phyloP scores from a whole-genome alignment of 2,329 filamentous ascomycete species.

The Aspergillus ochraceoroseus region DNA sequence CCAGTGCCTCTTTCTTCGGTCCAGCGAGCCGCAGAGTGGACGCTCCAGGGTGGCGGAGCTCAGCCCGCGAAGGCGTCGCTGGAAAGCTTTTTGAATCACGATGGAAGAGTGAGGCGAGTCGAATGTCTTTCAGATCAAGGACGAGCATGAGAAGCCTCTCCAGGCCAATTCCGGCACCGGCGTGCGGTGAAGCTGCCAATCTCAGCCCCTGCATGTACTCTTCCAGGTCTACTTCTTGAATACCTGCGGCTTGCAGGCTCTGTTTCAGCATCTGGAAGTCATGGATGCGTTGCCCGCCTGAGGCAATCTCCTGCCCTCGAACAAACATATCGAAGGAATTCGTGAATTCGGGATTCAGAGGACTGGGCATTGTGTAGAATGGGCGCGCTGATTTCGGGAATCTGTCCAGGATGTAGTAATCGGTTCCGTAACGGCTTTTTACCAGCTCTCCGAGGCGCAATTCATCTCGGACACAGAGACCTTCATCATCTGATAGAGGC shows the following conservation, averaged over 20 bases:
- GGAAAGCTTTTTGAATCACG: constrained; percentile 85
- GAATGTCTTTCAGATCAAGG: constrained; percentile 80
- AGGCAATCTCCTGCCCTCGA: constrained; percentile 86
- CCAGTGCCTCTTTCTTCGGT: constrained; percentile 57
- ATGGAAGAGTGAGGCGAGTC: constrained; percentile 79
- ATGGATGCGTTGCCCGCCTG: constrained; percentile 89
- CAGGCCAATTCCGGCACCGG: constrained; percentile 81
- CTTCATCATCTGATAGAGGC: constrained; percentile 64
- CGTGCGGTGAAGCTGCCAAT: constrained; percentile 82
- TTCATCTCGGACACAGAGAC: constrained; percentile 79
- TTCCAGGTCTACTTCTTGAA: constrained; percentile 76
- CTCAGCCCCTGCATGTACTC: constrained; percentile 87
- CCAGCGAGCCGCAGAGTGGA: constrained; percentile 66
- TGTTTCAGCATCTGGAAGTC: constrained; percentile 67
- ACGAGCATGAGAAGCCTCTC: constrained; percentile 85
- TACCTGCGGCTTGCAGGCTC: constrained; percentile 69
- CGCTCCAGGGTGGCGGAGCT: constrained; percentile 79
- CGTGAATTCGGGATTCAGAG: constrained; percentile 65
- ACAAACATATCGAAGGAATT: constrained; percentile 96
- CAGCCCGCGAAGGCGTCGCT: constrained; percentile 55
- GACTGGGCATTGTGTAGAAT: constrained; percentile 86
- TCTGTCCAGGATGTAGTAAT: constrained; percentile 92
- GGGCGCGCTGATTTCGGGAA: constrained; percentile 80
- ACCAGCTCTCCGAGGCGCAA: constrained; percentile 78
- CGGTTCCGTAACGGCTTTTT: constrained; percentile 78